Percentiles rank a stretch among this genome's conserved stretches.
Conservation (phyloP, 805 yeast species). For the Blastobotrys parvus region DNA sequence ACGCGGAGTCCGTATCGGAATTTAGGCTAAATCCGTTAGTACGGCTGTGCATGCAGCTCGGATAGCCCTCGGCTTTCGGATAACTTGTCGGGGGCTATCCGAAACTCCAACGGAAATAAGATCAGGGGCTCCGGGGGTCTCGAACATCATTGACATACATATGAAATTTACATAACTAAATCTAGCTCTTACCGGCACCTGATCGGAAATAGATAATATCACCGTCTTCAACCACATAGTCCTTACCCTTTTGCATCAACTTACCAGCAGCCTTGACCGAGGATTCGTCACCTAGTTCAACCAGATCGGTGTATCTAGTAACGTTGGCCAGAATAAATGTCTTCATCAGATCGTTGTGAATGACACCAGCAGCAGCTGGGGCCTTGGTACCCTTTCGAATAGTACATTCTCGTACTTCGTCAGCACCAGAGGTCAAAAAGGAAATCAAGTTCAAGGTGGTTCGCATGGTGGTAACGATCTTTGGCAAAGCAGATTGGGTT, state of each 20-base stretch:
- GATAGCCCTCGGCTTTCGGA: neutral
- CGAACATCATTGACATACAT: neutral
- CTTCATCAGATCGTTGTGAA: conserved; percentile 90
- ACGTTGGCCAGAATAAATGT: conserved; percentile 93
- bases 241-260: conserved; percentile 86
- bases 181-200: conserved; percentile 76
- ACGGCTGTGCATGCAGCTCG: neutral
- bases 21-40: too few species aligned
- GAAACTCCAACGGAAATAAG: too few species aligned
- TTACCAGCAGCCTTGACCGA: conserved; percentile 84
- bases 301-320: conserved; percentile 73
- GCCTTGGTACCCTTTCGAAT: conserved; percentile 86
- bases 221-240: conserved; percentile 90
- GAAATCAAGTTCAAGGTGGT: conserved; percentile 77
- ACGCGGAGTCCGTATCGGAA: too few species aligned
- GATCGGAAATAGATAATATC: conserved; percentile 87
- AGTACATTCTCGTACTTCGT: conserved; percentile 98
- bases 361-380: conserved; percentile 98
- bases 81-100: too few species aligned
- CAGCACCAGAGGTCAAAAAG: conserved; percentile 92
- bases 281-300: conserved; percentile 71
- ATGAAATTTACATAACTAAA: neutral
- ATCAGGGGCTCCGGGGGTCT: too few species aligned
- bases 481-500: conserved; percentile 74
- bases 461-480: conserved; percentile 82